Percentiles rank a stretch among this genome's conserved stretches.
Evolutionary conservation across 768 basidiomycete genomes (phyloP).

Genomic region (Amanita polypyramis): DNA sequence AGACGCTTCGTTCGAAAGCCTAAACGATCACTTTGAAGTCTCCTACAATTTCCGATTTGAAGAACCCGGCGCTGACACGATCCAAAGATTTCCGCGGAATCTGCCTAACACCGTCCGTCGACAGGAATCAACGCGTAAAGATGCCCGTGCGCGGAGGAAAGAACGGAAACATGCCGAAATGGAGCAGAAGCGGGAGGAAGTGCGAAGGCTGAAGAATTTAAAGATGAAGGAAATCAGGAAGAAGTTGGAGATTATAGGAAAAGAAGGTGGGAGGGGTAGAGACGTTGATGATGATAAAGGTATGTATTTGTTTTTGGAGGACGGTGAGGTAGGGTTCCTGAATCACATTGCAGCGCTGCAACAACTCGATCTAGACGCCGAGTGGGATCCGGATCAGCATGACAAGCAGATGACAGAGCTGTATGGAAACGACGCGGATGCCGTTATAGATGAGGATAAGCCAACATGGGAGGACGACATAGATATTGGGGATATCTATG

Average conservation of each 20-base stretch:
- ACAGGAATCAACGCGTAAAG: conserved; percentile 69
- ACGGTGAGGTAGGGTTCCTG: not conserved
- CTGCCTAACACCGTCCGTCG: conserved; percentile 55
- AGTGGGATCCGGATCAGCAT: conserved; percentile 85
- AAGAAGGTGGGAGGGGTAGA: conserved; percentile 49
- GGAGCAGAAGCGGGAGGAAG: conserved; percentile 65
- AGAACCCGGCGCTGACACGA: conserved; percentile 61
- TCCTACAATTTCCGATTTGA: conserved; percentile 98
- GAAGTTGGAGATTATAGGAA: conserved; percentile 64
- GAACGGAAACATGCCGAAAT: conserved; percentile 74
- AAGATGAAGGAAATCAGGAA: conserved; percentile 73
- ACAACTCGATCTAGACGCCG: conserved; percentile 78
- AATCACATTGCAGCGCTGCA: conserved; percentile 38
- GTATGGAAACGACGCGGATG: conserved; percentile 45
- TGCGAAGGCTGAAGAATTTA: conserved; percentile 71
- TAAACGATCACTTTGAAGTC: conserved; percentile 87
- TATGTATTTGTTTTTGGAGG: conserved; percentile 7
- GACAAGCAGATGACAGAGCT: conserved; percentile 74
- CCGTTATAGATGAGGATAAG: conserved; percentile 35
- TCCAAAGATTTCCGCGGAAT: conserved; percentile 64
- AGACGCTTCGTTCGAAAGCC: conserved; percentile 63
- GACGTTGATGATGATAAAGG: conserved; percentile 28
- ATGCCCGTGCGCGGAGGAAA: conserved; percentile 70
- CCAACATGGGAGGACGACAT: conserved; percentile 91
- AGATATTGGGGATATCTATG: conserved; percentile 58